Evolutionary conservation across 2,329 filamentous ascomycete species (phyloP).

Genomic region (Emergomyces africanus): DNA sequence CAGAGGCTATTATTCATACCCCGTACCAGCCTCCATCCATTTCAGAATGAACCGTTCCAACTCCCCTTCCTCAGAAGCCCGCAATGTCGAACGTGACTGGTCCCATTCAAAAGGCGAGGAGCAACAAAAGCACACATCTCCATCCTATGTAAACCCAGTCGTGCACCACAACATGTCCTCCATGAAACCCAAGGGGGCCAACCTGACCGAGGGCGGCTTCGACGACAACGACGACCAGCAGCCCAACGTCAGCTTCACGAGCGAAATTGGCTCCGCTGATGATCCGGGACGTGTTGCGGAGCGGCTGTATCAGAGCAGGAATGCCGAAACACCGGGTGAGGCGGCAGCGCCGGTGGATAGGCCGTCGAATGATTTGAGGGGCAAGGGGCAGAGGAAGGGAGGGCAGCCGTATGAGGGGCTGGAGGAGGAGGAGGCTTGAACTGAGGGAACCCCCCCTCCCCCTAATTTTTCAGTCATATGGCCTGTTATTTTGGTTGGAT

Average conservation of each 20-base stretch:
- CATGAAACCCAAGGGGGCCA: conserved; percentile 39
- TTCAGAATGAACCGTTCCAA: conserved; percentile 4
- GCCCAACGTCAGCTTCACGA: conserved; percentile 38
- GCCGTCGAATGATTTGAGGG: conserved; percentile 9
- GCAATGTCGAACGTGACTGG: conserved; percentile 18
- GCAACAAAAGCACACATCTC: conserved; percentile 22
- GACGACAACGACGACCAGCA: conserved; percentile 25
- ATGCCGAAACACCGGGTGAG: conserved; percentile 17
- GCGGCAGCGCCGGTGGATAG: conserved; percentile 13
- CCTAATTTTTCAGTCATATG: background rate
- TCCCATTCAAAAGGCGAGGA: conserved; percentile 10
- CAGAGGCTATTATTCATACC: background rate
- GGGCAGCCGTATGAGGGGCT: conserved; percentile 11
- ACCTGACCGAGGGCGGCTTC: conserved; percentile 38
- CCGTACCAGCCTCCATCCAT: background rate
- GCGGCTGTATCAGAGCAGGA: conserved; percentile 21
- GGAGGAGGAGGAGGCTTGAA: conserved; percentile 10
- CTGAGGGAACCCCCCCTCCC: background rate
- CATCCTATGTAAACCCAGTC: conserved; percentile 25
- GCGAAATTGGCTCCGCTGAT: conserved; percentile 41
- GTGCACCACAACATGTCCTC: conserved; percentile 18
- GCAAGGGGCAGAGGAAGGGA: conserved; percentile 1
- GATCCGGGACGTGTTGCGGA: conserved; percentile 42
- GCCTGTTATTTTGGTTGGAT: background rate
- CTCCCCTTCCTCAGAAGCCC: conserved; percentile 7